Conservation (phyloP, 2,329 filamentous ascomycete genomes). For the Ceratocystis eucalypticola region DNA sequence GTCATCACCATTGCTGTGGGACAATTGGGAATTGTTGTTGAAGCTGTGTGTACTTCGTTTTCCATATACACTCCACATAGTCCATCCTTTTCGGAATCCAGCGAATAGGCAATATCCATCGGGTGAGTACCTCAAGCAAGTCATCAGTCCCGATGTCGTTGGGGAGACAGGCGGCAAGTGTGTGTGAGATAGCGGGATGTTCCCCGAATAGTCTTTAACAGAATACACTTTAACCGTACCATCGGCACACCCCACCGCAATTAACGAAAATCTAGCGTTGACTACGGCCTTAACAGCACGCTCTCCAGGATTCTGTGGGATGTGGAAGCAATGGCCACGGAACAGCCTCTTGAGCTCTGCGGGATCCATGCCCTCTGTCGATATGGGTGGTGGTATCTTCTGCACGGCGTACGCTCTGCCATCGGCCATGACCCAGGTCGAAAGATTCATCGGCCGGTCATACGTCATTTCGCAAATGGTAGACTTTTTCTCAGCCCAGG, state of each 20-base stretch:
- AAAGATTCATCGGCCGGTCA: slow-evolving; percentile 90
- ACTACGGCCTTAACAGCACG: slow-evolving; percentile 64
- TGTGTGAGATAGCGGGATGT: slow-evolving; percentile 75
- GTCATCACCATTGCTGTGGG: slow-evolving; percentile 55
- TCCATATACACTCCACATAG: slow-evolving; percentile 93
- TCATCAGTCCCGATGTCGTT: slow-evolving; percentile 55
- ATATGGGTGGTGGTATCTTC: slow-evolving; percentile 35
- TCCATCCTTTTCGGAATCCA: slow-evolving; percentile 86
- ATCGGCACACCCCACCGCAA: slow-evolving; percentile 71
- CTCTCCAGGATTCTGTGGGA: slow-evolving; percentile 45
- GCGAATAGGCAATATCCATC: slow-evolving; percentile 95
- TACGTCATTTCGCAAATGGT: slow-evolving; percentile 75
- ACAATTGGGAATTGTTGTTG: slow-evolving; percentile 49
- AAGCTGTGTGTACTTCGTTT: slow-evolving; percentile 82
- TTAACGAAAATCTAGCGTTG: slow-evolving; percentile 86
- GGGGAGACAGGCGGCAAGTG: slow-evolving; percentile 57
- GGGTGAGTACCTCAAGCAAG: slow-evolving; percentile 71
- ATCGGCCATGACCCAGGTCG: slow-evolving; percentile 81
- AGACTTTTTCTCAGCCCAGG: slow-evolving; percentile 67
- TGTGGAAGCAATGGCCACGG: slow-evolving; percentile 81
- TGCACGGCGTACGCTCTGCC: slow-evolving; percentile 87
- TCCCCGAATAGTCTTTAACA: slow-evolving; percentile 83
- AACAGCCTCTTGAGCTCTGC: slow-evolving; percentile 51
- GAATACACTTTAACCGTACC: slow-evolving; percentile 81
- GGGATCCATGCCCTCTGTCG: slow-evolving; percentile 29